phyloP scores from a whole-genome alignment of 371 early-diverging fungal genomes.

The Syncephalastrum monosporum region DNA sequence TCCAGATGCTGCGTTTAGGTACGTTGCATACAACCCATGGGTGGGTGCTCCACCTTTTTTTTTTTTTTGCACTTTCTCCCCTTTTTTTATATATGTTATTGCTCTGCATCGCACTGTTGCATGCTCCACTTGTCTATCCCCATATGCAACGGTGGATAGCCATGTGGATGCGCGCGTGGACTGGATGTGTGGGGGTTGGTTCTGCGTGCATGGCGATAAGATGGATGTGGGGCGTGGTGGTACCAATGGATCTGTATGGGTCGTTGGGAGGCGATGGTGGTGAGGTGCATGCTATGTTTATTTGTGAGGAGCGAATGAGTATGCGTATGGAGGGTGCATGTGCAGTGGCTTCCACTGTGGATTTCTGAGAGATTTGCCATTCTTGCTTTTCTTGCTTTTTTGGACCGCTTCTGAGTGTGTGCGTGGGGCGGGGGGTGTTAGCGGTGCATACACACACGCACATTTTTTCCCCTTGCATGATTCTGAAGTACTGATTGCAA shows the following conservation, averaged over 20 bases:
- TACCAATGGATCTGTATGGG: too few relatives aligned
- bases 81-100: background rate
- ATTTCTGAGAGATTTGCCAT: constrained; percentile 4
- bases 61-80: constrained; percentile 7
- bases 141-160: background rate
- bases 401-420: background rate
- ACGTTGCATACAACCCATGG: constrained; percentile 7
- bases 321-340: too few relatives aligned
- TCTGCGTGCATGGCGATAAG: too few relatives aligned
- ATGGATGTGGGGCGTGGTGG: too few relatives aligned
- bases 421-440: background rate
- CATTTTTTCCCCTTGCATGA: constrained; percentile 1
- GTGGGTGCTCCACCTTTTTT: background rate
- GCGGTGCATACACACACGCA: background rate
- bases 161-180: too few relatives aligned
- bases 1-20: constrained; percentile 63
- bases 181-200: too few relatives aligned
- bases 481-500: constrained; percentile 2
- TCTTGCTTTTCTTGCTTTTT: constrained; percentile 2
- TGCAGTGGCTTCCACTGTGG: constrained; percentile 1
- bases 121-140: background rate
- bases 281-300: too few relatives aligned
- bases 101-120: background rate
- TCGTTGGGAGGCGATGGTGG: too few relatives aligned
- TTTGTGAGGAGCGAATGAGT: too few relatives aligned